Base-by-base conservation (phyloP, 83 land plant species). In the Diphasiastrum complanatum region DNA sequence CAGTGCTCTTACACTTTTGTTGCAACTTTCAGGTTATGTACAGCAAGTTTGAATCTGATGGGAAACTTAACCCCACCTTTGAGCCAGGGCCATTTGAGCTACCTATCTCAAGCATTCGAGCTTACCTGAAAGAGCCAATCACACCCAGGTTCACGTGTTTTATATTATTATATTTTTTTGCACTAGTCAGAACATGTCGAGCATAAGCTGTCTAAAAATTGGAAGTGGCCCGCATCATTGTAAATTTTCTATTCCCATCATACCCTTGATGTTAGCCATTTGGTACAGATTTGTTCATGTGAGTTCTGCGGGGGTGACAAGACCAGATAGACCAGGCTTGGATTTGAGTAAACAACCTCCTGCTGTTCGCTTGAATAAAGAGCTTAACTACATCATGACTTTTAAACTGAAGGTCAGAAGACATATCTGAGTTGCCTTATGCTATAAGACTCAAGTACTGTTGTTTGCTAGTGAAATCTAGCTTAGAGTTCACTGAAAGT, bases 31-130 rank as follows among this genome's bases (percentile, higher is more conserved):
- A 95, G 95, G 76, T 95, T 51, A 85, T 95, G 85, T 95, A 83
- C 79, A 95, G 99, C 81, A 95, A 95, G 67, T 95, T 95, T 74
- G 99, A 95, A 63, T 95, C 79, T 61, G 99, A 95, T 60, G 99
- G 97, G 14, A 81, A 84, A 66, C 82, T 90, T 37, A 95, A 95
- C 63, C 99, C 97, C 41, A 86, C 80, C 45, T 95, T 95, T 64
- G 73, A 63, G 43, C 79, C 84, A 33, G 99, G 99, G 37, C 65
- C 87, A 60, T 95, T 95, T 76, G 78, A 86, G 59, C 90, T 95
- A 57, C 95, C 99, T 5, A 23, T 95, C 1, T 72, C 97, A 58
- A 77, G 81, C 58, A 84, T 95, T 62, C 61, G 74, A 43, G 78
- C 99, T 19, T 95, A 90, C 56, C 60, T 95, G 31, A 74, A 81